Conservation (phyloP, 176 grass and related monocot species). For the Juncus effusus region DNA sequence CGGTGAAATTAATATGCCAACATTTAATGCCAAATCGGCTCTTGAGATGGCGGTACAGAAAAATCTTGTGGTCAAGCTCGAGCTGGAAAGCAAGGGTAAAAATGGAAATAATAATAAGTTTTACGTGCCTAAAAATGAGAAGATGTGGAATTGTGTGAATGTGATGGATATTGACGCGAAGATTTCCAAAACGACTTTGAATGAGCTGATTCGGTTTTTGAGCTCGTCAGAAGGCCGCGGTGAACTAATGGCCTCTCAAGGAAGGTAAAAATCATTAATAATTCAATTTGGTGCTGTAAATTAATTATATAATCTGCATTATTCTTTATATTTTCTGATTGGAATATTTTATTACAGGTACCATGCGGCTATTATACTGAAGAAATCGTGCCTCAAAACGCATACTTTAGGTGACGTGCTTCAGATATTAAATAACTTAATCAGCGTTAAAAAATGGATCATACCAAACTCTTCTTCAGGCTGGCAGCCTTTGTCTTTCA, state of each 20-base stretch:
- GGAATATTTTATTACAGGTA: slow-evolving; percentile 46
- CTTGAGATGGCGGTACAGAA: slow-evolving; percentile 52
- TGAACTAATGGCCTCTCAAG: slow-evolving; percentile 49
- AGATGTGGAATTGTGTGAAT: slow-evolving; percentile 84
- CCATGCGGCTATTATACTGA: slow-evolving; percentile 69
- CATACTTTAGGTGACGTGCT: slow-evolving; percentile 73
- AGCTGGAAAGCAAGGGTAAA: slow-evolving; percentile 34
- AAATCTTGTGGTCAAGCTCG: slow-evolving; percentile 45
- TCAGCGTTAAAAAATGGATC: slow-evolving; percentile 74
- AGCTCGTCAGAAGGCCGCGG: slow-evolving; percentile 41
- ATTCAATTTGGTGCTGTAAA: too few species aligned
- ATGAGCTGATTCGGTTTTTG: slow-evolving; percentile 56
- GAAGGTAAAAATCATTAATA: slow-evolving; percentile 39
- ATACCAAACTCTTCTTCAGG: slow-evolving; percentile 51
- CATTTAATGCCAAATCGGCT: slow-evolving; percentile 63
- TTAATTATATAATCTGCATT: background rate
- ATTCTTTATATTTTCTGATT: background rate
- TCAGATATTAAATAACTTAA: slow-evolving; percentile 64
- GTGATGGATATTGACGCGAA: slow-evolving; percentile 60
- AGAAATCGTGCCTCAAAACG: slow-evolving; percentile 58
- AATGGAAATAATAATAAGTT: slow-evolving; percentile 22
- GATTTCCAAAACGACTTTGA: slow-evolving; percentile 46
- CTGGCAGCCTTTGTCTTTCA: slow-evolving; percentile 81
- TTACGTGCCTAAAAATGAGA: slow-evolving; percentile 57
- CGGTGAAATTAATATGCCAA: slow-evolving; percentile 52